phyloP scores from a whole-genome alignment of 2,329 filamentous ascomycete species.

The Verticillium albo-atrum region DNA sequence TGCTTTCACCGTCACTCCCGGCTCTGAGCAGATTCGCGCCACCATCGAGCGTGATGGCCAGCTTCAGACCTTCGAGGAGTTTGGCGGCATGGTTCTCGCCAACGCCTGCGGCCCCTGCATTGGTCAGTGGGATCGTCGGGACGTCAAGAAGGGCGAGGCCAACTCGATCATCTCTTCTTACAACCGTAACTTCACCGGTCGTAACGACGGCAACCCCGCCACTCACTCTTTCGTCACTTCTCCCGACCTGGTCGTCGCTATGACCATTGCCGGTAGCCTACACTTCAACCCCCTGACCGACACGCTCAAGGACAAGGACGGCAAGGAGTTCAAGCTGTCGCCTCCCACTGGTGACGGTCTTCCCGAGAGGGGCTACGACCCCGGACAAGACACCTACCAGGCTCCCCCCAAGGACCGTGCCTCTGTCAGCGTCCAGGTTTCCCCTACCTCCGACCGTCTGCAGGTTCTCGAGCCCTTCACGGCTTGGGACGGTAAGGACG shows the following conservation, averaged over 20 bases:
- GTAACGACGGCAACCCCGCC: constrained; percentile 93
- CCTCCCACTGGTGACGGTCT: constrained; percentile 78
- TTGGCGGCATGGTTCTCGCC: constrained; percentile 88
- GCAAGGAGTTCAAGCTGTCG: constrained; percentile 90
- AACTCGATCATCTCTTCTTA: constrained; percentile 99
- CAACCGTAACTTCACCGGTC: constrained; percentile 99
- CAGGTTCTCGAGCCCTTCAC: constrained; percentile 85
- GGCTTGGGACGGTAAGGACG: constrained; percentile 90
- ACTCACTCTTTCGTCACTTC: constrained; percentile 93
- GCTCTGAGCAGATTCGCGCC: constrained; percentile 93
- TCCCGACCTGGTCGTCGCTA: constrained; percentile 81
- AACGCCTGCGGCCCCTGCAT: constrained; percentile 94
- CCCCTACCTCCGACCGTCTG: constrained; percentile 87
- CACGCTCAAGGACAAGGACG: constrained; percentile 87
- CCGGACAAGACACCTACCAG: constrained; percentile 92
- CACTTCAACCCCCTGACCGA: constrained; percentile 96
- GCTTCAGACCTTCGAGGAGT: constrained; percentile 91
- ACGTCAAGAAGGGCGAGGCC: constrained; percentile 90
- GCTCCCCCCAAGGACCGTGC: constrained; percentile 79
- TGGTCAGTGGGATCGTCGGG: constrained; percentile 90
- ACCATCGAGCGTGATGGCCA: constrained; percentile 90
- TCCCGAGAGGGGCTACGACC: constrained; percentile 78
- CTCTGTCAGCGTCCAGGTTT: constrained; percentile 72
- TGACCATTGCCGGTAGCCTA: constrained; percentile 77
- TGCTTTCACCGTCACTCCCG: constrained; percentile 91